These are phyloP conservation scores for Bacidia gigantensis DNA, from an alignment of 495 filamentous ascomycete genomes.

Conservation along the genomic window DNA sequence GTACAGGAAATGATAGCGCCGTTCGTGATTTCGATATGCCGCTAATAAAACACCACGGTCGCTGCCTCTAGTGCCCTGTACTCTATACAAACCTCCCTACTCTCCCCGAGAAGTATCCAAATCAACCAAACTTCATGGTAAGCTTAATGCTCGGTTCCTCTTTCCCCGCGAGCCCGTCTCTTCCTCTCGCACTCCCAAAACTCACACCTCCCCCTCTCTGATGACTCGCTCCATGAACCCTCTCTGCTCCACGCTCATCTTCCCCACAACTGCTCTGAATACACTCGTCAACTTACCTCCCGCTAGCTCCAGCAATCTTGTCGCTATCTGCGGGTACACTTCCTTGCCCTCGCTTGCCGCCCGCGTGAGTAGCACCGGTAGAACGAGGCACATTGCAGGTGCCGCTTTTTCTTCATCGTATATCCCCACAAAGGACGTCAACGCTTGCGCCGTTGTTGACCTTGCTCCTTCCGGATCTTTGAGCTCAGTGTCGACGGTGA, in stretches of 20 bases:
- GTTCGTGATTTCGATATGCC: neutral
- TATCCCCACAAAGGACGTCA: constrained; percentile 48
- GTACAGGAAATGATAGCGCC: neutral
- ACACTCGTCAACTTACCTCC: constrained; percentile 51
- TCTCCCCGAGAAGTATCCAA: too few species aligned
- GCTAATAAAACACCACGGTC: neutral
- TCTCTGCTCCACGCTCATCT: constrained; percentile 57
- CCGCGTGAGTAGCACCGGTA: constrained; percentile 66
- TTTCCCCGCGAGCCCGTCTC: constrained; percentile 21
- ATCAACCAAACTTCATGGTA: constrained; percentile 68
- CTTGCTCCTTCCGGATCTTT: constrained; percentile 60
- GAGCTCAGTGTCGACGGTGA: constrained; percentile 43
- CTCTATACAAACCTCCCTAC: too few species aligned
- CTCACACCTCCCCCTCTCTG: constrained; percentile 38
- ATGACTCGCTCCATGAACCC: constrained; percentile 74
- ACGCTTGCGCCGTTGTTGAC: constrained; percentile 51
- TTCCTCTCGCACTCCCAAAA: constrained; percentile 21
- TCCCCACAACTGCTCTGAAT: constrained; percentile 63
- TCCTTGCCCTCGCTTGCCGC: constrained; percentile 35
- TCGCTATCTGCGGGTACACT: constrained; percentile 56
- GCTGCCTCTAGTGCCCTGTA: too few species aligned
- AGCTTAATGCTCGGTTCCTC: constrained; percentile 74
- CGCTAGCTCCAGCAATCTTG: constrained; percentile 66
- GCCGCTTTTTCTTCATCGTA: constrained; percentile 34
- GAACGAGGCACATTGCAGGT: constrained; percentile 55